Conservation (phyloP, 495 filamentous ascomycete genomes). For the Platismatia glauca region DNA sequence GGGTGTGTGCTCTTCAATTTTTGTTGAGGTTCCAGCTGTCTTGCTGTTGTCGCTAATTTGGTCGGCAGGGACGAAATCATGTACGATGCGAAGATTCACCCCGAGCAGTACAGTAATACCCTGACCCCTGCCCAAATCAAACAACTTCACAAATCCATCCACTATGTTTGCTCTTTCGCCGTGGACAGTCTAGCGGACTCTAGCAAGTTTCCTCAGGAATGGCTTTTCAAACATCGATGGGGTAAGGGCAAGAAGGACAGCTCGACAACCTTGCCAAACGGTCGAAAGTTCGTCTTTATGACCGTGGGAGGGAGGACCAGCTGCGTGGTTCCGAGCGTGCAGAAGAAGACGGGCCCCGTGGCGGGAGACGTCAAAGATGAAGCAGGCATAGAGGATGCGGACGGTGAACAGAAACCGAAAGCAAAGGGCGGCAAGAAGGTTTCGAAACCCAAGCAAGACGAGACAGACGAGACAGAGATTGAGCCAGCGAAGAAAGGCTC, state of each 20-base stretch:
- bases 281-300: conserved; percentile 70
- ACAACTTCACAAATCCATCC: conserved; percentile 61
- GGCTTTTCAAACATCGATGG: conserved; percentile 91
- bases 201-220: conserved; percentile 74
- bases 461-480: conserved; percentile 1
- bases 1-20: conserved; percentile 41
- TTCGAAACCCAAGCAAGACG: not conserved
- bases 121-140: conserved; percentile 63
- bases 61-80: conserved; percentile 67
- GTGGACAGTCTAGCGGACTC: conserved; percentile 74
- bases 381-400: not conserved
- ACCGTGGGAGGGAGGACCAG: conserved; percentile 86
- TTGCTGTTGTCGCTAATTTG: conserved; percentile 18
- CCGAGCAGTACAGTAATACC: conserved; percentile 83
- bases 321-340: conserved; percentile 71
- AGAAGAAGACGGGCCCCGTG: conserved; percentile 64
- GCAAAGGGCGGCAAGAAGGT: not conserved
- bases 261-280: conserved; percentile 59
- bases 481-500: conserved; percentile 3
- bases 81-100: conserved; percentile 79
- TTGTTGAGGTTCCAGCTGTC: not conserved
- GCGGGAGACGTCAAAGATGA: conserved; percentile 11
- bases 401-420: conserved; percentile 10
- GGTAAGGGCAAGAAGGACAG: conserved; percentile 76
- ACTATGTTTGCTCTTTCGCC: conserved; percentile 69